Base-by-base conservation (phyloP, 345 rosid genomes). In the Cardamine chenopodiifolia region DNA sequence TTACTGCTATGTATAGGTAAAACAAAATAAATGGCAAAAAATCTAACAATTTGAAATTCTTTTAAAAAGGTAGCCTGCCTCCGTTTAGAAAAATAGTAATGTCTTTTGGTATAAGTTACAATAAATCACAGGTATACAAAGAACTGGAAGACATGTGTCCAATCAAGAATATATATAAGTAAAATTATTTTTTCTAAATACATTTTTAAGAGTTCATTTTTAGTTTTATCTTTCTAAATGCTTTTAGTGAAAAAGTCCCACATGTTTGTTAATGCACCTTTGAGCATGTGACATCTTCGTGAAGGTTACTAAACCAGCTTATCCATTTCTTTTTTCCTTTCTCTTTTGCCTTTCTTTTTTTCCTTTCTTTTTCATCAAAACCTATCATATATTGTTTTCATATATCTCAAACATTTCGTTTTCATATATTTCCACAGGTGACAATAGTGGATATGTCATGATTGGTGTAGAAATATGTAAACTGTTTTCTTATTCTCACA, bases 391-490 rank as follows among this genome's bases (percentile, higher is more conserved):
- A 10, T 37, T 37, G 42, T 37, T 37, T 37, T 10, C 14, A 37
- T 5, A 0, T 37, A 32, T 58, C 44, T 28, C 6, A 7, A 58
- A 32, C 62, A 6, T 58, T 58, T 58, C n/a, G 26, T 58, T 58
- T 32, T 58, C 15, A 32, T 18, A 32, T 18, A 10, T 32, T 58
- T 58, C 8, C 32, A 31, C n/a, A 17, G 2, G 25, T 18, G 62
- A 31, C 23, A 31, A 8, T 57, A 14, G 61, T 56, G 39, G 57
- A 52, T 53, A 23, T 23, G 58, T 53, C 32, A 53, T 53, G 58
- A 25, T 53, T 53, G n/a, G n/a, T n/a, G n/a, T n/a, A n/a, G n/a
- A n/a, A n/a, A n/a, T n/a, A n/a, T n/a, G n/a, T n/a, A n/a, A n/a
- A n/a, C n/a, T n/a, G n/a, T n/a, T n/a, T n/a, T n/a, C n/a, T n/a